Evolutionary conservation across 495 filamentous ascomycete genomes (phyloP).

Genomic region (Lophium mytilinum): DNA sequence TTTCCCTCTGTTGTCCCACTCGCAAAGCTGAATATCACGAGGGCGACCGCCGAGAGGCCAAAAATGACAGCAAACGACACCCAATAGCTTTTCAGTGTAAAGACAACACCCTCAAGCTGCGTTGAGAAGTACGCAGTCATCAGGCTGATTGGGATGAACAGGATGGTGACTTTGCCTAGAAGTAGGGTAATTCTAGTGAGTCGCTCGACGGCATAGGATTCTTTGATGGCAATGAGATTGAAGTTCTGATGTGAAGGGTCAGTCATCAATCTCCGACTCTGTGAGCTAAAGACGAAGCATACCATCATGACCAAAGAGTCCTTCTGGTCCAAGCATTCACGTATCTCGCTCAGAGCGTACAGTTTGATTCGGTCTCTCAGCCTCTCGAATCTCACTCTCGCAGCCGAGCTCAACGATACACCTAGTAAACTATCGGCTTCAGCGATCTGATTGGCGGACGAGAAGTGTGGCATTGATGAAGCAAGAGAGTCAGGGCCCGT

Average conservation of each 20-base stretch:
- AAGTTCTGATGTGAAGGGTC: slow-evolving; percentile 53
- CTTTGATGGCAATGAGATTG: slow-evolving; percentile 78
- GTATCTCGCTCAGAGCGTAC: slow-evolving; percentile 72
- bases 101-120: slow-evolving; percentile 55
- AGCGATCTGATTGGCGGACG: slow-evolving; percentile 30
- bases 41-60: slow-evolving; percentile 49
- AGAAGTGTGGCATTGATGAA: slow-evolving; percentile 4
- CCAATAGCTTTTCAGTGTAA: slow-evolving; percentile 63
- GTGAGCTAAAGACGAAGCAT: slow-evolving; percentile 1
- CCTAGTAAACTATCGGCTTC: slow-evolving; percentile 40
- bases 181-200: slow-evolving; percentile 73
- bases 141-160: slow-evolving; percentile 77
- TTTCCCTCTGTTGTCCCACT: slow-evolving; percentile 43
- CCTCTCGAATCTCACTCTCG: slow-evolving; percentile 66
- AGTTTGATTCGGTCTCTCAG: slow-evolving; percentile 67
- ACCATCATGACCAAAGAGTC: slow-evolving; percentile 66
- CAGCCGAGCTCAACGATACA: slow-evolving; percentile 52
- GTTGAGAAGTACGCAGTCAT: slow-evolving; percentile 81
- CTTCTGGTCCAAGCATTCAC: slow-evolving; percentile 72
- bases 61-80: slow-evolving; percentile 60
- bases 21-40: slow-evolving; percentile 49
- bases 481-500: slow-evolving; percentile 19
- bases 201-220: slow-evolving; percentile 69
- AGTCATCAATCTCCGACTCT: too few relatives aligned
- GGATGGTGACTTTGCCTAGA: slow-evolving; percentile 73